Percentiles rank a stretch among this genome's conserved stretches.
These are phyloP conservation scores for Trypanosoma platydactyli DNA, from an alignment of 208 protist species.

Conservation along the genomic window DNA sequence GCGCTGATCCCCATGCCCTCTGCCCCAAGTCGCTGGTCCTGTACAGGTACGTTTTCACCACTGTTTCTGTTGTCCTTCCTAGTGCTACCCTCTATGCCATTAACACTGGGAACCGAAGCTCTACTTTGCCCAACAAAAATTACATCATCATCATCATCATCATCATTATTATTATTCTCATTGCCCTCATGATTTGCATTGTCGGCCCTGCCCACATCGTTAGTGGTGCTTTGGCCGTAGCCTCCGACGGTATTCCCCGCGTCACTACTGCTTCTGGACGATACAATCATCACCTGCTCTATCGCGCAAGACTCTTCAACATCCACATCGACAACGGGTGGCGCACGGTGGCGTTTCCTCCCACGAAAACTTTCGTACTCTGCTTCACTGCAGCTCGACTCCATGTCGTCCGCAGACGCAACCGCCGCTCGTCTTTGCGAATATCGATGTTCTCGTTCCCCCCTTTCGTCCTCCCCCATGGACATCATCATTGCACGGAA, in stretches of 20 bases:
- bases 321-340: constrained; percentile 15
- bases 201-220: neutral
- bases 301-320: constrained; percentile 11
- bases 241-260: neutral
- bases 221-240: neutral
- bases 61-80: neutral
- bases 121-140: constrained; percentile 12
- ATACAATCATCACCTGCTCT: constrained; percentile 8
- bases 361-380: neutral
- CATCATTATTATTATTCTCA: constrained; percentile 4
- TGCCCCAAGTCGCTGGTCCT: neutral
- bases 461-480: neutral
- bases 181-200: neutral
- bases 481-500: constrained; percentile 33
- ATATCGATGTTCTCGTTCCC: neutral
- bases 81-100: neutral
- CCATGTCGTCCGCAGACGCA: neutral
- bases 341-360: neutral
- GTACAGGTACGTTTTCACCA: neutral
- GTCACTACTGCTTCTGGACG: constrained; percentile 1
- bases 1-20: neutral
- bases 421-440: too few relatives aligned
- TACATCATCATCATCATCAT: constrained; percentile 28
- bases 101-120: too few relatives aligned
- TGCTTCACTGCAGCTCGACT: constrained; percentile 9